Evolutionary conservation across 179 eudicot genomes (phyloP), one percentile per base, ranked within the genome.

Genomic region (Corrigiola litoralis): DNA sequence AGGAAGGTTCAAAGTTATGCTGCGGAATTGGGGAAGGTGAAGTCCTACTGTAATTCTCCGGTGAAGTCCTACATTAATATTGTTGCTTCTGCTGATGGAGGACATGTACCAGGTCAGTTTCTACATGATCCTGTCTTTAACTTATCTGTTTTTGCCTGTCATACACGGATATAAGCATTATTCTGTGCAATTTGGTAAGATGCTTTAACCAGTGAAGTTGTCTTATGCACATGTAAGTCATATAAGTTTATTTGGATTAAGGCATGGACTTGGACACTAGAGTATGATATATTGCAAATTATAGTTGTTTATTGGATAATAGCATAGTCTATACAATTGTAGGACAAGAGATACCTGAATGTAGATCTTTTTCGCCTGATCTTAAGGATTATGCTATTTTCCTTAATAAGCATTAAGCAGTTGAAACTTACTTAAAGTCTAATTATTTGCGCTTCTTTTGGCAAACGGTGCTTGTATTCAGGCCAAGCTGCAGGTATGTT

Each of bases 41-140:
- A 20, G 8, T 32, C 49, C 42, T 41, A 23, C 34, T 20, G 52
- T 37, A 21, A 45, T 40, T 65, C 59, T 21, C 52, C 20, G 36
- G 56, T 41, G 50, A 3, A 31, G 28, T 41, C 48, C 4, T 28
- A 47, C 48, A 6, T 62, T 60, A 37, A 48, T 16, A 45, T 44
- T 13, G 61, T 65, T 50, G 44, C 25, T 37, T 68, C 59, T 67
- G 63, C 40, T 55, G 60, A 40, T 52, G 38, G 68, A 23, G 55
- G 68, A 18, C 56, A 59, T 48, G 41, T 50, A 61, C 29, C 68
- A 54, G 46, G 77, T 73, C 23, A 67, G 72, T 61, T 54, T 49
- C 31, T 18, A 23, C 14, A n/a, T n/a, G n/a, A n/a, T 51, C 13
- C 11, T 18, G 4, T 33, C 16, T 16, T 23, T 5, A 6, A 4